These are phyloP conservation scores for Ascochyta koolunga DNA, from an alignment of 2,329 filamentous ascomycete genomes.

Conservation along the genomic window DNA sequence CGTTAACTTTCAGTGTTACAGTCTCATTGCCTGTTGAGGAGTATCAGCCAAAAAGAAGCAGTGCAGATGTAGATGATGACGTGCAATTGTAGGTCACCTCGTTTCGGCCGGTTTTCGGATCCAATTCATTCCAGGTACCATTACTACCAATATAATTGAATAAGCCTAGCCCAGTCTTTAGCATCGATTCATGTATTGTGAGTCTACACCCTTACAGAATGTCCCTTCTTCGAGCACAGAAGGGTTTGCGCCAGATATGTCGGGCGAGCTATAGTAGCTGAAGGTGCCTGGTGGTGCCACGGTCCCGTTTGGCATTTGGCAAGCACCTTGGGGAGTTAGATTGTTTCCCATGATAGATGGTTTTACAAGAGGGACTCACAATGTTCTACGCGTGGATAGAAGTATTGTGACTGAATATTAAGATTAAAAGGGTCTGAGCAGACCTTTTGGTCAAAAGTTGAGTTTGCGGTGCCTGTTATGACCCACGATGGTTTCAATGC, in stretches of 20 bases:
- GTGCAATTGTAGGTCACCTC: not conserved
- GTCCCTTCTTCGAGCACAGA: not conserved
- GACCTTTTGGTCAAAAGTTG: slow-evolving; percentile 16
- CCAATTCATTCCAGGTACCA: slow-evolving; percentile 2
- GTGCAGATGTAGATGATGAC: not conserved
- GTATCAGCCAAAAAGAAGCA: not conserved
- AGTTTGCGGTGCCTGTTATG: slow-evolving; percentile 17
- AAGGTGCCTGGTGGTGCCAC: slow-evolving; percentile 10
- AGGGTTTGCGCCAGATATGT: not conserved
- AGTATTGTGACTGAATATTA: not conserved
- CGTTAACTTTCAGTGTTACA: slow-evolving; percentile 16
- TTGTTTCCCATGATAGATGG: not conserved
- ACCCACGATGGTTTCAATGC: slow-evolving; percentile 13
- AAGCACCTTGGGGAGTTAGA: slow-evolving; percentile 22
- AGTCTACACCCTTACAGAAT: not conserved
- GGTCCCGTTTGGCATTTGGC: slow-evolving; percentile 29
- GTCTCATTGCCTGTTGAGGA: slow-evolving; percentile 21
- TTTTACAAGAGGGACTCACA: not conserved
- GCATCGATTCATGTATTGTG: too few relatives aligned
- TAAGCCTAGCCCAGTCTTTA: not conserved
- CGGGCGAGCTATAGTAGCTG: not conserved
- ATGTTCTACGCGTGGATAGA: not conserved
- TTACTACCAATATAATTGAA: slow-evolving; percentile 13
- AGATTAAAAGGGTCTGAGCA: slow-evolving; percentile 5
- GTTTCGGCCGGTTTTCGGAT: not conserved